A percentile compares a stretch with the other conserved stretches of the same genome.
Evolutionary conservation across 2,329 filamentous ascomycete species (phyloP).

Genomic region (Hypoxylon sp.): DNA sequence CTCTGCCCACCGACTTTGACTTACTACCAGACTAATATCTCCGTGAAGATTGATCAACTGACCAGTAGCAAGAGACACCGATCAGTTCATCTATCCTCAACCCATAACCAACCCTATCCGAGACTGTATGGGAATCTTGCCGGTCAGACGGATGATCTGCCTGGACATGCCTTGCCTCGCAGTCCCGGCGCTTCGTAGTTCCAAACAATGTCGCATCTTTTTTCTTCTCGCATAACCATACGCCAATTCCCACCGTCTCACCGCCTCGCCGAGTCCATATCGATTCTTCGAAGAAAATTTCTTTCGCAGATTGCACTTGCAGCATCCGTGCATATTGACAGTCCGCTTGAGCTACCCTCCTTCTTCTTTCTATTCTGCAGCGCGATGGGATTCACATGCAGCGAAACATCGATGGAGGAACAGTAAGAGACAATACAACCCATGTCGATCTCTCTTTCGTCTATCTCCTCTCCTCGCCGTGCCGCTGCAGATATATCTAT

Average conservation of each 20-base stretch:
- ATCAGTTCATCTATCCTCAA: constrained; percentile 39
- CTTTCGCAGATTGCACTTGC: constrained; percentile 35
- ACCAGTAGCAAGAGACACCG: constrained; percentile 41
- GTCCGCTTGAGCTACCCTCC: constrained; percentile 11
- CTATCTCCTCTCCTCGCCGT: constrained; percentile 25
- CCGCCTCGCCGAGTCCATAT: constrained; percentile 37
- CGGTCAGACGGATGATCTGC: constrained; percentile 45
- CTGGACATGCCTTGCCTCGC: constrained; percentile 28
- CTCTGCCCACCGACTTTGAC: constrained; percentile 20
- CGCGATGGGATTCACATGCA: constrained; percentile 28
- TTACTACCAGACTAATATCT: constrained; percentile 4
- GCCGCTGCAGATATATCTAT: constrained; percentile 34
- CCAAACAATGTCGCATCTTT: constrained; percentile 39
- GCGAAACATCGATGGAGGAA: constrained; percentile 4
- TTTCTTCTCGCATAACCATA: constrained; percentile 33
- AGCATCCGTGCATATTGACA: constrained; percentile 34
- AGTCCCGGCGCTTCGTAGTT: constrained; percentile 38
- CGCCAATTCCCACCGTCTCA: constrained; percentile 45
- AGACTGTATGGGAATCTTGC: constrained; percentile 36
- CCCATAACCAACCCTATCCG: constrained; percentile 23
- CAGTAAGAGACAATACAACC: constrained; percentile 13
- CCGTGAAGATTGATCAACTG: constrained; percentile 34
- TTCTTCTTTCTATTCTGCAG: constrained; percentile 18
- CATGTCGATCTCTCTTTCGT: constrained; percentile 22
- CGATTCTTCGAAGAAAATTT: constrained; percentile 29